Percentiles rank a stretch among this genome's conserved stretches.
Evolutionary conservation across 805 yeast species (phyloP).

Genomic region (Saccharomyces cerevisiae): DNA sequence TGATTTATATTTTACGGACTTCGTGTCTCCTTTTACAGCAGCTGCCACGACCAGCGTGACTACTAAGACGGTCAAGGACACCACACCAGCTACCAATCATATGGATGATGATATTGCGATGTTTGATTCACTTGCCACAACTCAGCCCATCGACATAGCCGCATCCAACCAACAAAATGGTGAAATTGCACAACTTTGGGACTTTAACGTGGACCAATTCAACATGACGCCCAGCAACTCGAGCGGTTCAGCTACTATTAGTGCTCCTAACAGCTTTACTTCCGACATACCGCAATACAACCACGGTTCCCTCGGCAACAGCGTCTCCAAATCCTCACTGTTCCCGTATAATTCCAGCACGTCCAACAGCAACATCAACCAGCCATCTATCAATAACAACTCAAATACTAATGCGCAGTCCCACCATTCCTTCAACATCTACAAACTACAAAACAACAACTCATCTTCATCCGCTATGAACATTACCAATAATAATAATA

Average conservation of each 20-base stretch:
- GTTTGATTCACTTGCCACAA: constrained; percentile 1
- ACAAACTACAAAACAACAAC: not conserved
- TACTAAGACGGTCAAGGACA: not conserved
- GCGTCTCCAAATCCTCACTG: constrained; percentile 8
- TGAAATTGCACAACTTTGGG: constrained; percentile 35
- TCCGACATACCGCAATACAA: constrained; percentile 13
- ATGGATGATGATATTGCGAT: not conserved
- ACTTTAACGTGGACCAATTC: constrained; percentile 32
- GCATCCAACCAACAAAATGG: constrained; percentile 27
- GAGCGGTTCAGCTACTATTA: constrained; percentile 30
- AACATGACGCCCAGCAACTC: constrained; percentile 30
- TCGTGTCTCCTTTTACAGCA: constrained; percentile 4
- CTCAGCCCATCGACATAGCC: constrained; percentile 2
- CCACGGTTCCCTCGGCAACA: constrained; percentile 6
- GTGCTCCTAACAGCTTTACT: constrained; percentile 30
- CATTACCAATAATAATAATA: constrained; percentile 1
- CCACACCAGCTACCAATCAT: not conserved
- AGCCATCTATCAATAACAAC: not conserved
- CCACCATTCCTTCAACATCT: constrained; percentile 1
- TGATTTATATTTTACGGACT: constrained; percentile 16
- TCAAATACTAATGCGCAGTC: not conserved
- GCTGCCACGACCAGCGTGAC: not conserved
- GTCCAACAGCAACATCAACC: not conserved
- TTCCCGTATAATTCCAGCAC: constrained; percentile 2
- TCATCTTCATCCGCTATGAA: not conserved